These are phyloP conservation scores for Venturia aucupariae DNA, from an alignment of 2,329 filamentous ascomycete genomes.

Conservation along the genomic window DNA sequence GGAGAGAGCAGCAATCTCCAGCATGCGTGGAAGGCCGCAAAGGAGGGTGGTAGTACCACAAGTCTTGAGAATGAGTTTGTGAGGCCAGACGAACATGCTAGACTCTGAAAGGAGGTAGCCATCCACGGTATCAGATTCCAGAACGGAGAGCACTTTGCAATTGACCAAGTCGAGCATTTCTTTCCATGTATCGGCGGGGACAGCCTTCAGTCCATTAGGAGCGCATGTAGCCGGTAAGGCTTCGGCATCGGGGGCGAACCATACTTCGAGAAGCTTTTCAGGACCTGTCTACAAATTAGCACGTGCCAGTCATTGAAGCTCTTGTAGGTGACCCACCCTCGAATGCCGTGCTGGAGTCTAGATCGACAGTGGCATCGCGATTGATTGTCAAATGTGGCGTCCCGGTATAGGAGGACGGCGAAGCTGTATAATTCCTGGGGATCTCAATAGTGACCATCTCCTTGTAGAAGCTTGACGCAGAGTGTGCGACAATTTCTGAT, in stretches of 20 bases:
- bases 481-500: background rate
- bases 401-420: slow-evolving; percentile 64
- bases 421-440: slow-evolving; percentile 72
- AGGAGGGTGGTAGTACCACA: slow-evolving; percentile 94
- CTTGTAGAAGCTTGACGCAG: slow-evolving; percentile 19
- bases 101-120: slow-evolving; percentile 96
- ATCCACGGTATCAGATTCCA: slow-evolving; percentile 88
- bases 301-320: background rate
- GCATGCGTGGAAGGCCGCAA: slow-evolving; percentile 76
- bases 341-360: slow-evolving; percentile 93
- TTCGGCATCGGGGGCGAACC: slow-evolving; percentile 78
- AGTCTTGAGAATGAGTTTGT: slow-evolving; percentile 98
- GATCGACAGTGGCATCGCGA: slow-evolving; percentile 81
- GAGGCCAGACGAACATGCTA: slow-evolving; percentile 99
- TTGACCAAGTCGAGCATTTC: slow-evolving; percentile 96
- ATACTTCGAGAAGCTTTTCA: slow-evolving; percentile 96
- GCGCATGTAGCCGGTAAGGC: slow-evolving; percentile 61
- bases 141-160: slow-evolving; percentile 92
- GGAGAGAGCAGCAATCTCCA: slow-evolving; percentile 80
- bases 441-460: slow-evolving; percentile 82
- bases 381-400: slow-evolving; percentile 94
- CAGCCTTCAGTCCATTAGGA: slow-evolving; percentile 74
- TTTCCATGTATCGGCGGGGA: slow-evolving; percentile 80
- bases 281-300: slow-evolving; percentile 50
- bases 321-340: slow-evolving; percentile 53